phyloP scores from a whole-genome alignment of 108 stramenopile genomes.

The Nitzschia sp. region DNA sequence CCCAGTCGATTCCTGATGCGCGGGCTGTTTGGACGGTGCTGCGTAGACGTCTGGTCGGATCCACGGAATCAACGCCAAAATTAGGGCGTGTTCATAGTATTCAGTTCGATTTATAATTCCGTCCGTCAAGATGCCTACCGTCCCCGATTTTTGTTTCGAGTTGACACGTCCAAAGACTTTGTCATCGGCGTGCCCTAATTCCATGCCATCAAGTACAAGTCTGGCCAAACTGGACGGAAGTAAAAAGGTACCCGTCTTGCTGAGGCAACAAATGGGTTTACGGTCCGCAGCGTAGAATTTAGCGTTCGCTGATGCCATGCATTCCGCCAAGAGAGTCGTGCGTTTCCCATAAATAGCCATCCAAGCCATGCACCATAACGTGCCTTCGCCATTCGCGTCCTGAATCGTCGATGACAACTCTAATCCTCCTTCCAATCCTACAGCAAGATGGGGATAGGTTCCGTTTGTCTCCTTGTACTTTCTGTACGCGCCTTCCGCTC shows the following conservation, averaged over 20 bases:
- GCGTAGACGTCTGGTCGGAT: constrained; percentile 62
- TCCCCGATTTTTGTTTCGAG: constrained; percentile 80
- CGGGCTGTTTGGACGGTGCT: background rate
- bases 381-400: constrained; percentile 9
- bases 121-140: constrained; percentile 84
- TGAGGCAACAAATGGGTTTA: constrained; percentile 43
- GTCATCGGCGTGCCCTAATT: constrained; percentile 93
- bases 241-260: constrained; percentile 83
- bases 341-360: constrained; percentile 82
- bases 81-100: constrained; percentile 89
- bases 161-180: constrained; percentile 67
- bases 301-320: constrained; percentile 26
- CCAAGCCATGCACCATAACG: constrained; percentile 92
- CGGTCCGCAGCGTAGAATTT: constrained; percentile 6
- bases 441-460: constrained; percentile 58
- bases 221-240: constrained; percentile 69
- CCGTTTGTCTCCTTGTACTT: constrained; percentile 37
- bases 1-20: background rate
- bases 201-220: constrained; percentile 76
- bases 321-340: constrained; percentile 24
- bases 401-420: constrained; percentile 48
- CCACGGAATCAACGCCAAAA: constrained; percentile 84
- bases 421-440: constrained; percentile 94
- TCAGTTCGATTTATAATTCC: constrained; percentile 77
- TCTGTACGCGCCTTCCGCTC: constrained; percentile 66